Conservation (phyloP, 208 protist species). For the Acanthamoeba royreba region DNA sequence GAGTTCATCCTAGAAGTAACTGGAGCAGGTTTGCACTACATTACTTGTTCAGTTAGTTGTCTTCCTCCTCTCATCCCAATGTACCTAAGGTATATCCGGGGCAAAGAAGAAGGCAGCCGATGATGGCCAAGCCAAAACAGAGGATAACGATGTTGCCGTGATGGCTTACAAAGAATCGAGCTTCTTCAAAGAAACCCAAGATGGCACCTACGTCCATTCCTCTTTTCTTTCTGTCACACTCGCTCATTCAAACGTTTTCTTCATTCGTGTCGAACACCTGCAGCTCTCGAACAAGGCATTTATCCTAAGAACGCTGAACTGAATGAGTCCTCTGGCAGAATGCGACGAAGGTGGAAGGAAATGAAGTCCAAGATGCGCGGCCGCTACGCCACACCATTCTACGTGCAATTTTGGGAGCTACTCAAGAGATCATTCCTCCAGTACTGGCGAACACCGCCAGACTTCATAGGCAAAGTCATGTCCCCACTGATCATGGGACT, state of each 20-base stretch:
- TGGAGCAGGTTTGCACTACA: not conserved
- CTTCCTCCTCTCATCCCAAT: too few relatives aligned
- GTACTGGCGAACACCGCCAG: slow-evolving; percentile 12
- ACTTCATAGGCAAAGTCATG: not conserved
- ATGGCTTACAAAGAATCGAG: not conserved
- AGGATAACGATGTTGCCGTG: not conserved
- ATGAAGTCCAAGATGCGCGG: slow-evolving; percentile 1
- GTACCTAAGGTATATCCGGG: too few relatives aligned
- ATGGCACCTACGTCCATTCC: not conserved
- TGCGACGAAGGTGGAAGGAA: not conserved
- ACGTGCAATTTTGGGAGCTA: not conserved
- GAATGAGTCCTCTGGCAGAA: not conserved
- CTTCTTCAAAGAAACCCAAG: not conserved
- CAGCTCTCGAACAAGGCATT: not conserved
- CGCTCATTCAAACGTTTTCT: not conserved
- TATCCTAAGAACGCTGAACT: not conserved
- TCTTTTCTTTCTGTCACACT: not conserved
- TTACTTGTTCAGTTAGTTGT: too few relatives aligned
- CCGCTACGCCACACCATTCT: not conserved
- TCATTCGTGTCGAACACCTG: not conserved
- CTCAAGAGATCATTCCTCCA: not conserved
- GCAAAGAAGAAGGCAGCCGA: not conserved
- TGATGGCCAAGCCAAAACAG: not conserved
- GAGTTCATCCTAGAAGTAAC: not conserved
- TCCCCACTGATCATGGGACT: not conserved